Percentiles rank a stretch among this genome's conserved stretches.
phyloP scores from a whole-genome alignment of 352 stramenopile genomes.

The Phytophthora vignae region DNA sequence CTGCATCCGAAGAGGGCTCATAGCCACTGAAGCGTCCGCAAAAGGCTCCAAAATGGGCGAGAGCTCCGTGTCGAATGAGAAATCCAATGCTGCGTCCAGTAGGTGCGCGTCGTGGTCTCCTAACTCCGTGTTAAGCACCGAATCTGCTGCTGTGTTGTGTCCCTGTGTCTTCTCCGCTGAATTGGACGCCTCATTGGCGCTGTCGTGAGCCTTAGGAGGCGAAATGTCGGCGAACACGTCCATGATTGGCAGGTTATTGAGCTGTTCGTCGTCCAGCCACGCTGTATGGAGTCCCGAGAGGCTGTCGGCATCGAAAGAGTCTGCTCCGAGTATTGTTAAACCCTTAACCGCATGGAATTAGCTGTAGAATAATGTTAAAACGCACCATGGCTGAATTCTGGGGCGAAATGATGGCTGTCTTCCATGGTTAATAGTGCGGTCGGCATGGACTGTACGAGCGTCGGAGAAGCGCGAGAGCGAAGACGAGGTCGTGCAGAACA shows the following conservation, averaged over 20 bases:
- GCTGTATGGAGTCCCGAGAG: constrained; percentile 45
- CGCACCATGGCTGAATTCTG: constrained; percentile 34
- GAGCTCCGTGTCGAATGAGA: constrained; percentile 54
- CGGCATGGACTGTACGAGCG: constrained; percentile 29
- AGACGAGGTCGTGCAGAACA: constrained; percentile 8
- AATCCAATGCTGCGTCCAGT: constrained; percentile 37
- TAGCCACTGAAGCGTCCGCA: constrained; percentile 26
- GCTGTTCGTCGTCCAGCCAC: constrained; percentile 63
- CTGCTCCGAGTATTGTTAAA: constrained; percentile 19
- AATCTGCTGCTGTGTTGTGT: constrained; percentile 44
- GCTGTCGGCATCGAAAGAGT: constrained; percentile 38
- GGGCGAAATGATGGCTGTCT: constrained; percentile 32
- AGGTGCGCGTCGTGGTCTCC: constrained; percentile 37
- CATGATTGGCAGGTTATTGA: constrained; percentile 41
- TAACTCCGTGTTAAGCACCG: constrained; percentile 46
- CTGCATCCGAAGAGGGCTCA: constrained; percentile 33
- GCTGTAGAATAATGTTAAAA: background rate
- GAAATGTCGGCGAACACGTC: constrained; percentile 44
- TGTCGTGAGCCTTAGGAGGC: constrained; percentile 33
- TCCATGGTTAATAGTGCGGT: constrained; percentile 39
- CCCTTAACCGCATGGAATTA: constrained; percentile 1
- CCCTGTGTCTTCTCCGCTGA: constrained; percentile 38
- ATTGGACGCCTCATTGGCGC: constrained; percentile 17
- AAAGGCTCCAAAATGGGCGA: constrained; percentile 67
- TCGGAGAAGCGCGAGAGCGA: constrained; percentile 5